Percentiles rank a stretch among this genome's conserved stretches.
Evolutionary conservation across 768 basidiomycete species (phyloP).

Genomic region (Xerocomellus chrysenteron): DNA sequence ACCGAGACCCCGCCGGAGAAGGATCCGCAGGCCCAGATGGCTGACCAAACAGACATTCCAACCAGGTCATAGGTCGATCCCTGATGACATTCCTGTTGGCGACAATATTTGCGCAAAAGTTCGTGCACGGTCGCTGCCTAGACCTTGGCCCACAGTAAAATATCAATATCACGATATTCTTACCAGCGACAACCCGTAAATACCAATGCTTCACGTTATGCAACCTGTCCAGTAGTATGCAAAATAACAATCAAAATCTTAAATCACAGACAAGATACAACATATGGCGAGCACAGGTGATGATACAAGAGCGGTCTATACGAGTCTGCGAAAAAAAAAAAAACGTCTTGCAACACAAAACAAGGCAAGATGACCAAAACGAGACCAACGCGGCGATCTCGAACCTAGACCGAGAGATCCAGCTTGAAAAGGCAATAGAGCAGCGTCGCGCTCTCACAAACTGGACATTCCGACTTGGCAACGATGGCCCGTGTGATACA

Average conservation of each 20-base stretch:
- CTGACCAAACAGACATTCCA: background rate
- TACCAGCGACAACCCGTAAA: background rate
- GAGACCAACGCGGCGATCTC: background rate
- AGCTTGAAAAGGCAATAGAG: slow-evolving; percentile 57
- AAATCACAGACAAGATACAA: background rate
- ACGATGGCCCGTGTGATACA: slow-evolving; percentile 54
- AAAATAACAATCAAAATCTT: background rate
- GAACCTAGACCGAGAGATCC: slow-evolving; percentile 34
- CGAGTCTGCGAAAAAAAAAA: background rate
- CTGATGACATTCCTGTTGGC: background rate
- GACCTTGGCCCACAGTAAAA: too few relatives aligned
- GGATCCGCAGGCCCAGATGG: background rate
- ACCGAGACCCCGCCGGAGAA: background rate
- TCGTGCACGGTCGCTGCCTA: background rate
- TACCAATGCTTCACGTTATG: too few relatives aligned
- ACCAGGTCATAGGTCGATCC: background rate
- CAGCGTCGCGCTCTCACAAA: slow-evolving; percentile 49
- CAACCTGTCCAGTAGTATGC: background rate
- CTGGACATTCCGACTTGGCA: slow-evolving; percentile 48
- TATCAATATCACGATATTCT: background rate
- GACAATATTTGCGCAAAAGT: too few relatives aligned
- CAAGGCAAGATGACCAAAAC: background rate
- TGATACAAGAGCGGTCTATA: background rate
- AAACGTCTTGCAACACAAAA: background rate
- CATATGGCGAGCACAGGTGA: background rate